These are phyloP conservation scores for Eimeria brunetti DNA, from an alignment of 169 alveolate genomes.

Conservation along the genomic window DNA sequence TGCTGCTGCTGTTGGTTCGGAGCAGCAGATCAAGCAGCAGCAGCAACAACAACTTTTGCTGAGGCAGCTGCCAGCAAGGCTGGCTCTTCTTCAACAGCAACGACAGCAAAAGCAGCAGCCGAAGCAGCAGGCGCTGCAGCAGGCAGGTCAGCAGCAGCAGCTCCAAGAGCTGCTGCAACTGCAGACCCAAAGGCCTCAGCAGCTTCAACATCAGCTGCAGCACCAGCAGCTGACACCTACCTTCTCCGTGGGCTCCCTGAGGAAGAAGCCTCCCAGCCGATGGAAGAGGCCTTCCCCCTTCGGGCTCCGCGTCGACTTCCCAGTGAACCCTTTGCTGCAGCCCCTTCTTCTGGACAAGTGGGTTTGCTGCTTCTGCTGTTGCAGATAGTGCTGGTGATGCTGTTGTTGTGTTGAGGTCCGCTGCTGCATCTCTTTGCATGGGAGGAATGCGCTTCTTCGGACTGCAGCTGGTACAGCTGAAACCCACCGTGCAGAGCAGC, in stretches of 20 bases:
- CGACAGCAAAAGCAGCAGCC: constrained; percentile 45
- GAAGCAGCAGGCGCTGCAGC: constrained; percentile 55
- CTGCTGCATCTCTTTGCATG: background rate
- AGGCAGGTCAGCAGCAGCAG: constrained; percentile 3
- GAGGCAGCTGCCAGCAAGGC: constrained; percentile 64
- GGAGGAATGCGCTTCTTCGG: background rate
- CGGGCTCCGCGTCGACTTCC: constrained; percentile 43
- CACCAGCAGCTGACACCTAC: constrained; percentile 34
- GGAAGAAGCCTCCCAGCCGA: constrained; percentile 45
- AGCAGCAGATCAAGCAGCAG: constrained; percentile 26
- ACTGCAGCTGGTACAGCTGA: background rate
- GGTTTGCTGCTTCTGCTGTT: constrained; percentile 35
- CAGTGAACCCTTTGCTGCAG: constrained; percentile 59
- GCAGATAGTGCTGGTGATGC: constrained; percentile 15
- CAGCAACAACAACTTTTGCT: constrained; percentile 47
- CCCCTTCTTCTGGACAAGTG: constrained; percentile 54
- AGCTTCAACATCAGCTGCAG: constrained; percentile 17
- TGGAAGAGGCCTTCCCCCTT: constrained; percentile 58
- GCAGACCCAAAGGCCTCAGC: constrained; percentile 7
- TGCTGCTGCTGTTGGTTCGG: constrained; percentile 35
- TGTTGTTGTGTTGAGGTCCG: constrained; percentile 9
- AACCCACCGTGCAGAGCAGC: background rate
- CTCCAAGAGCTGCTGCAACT: constrained; percentile 8
- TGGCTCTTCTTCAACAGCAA: constrained; percentile 50
- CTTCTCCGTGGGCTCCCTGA: constrained; percentile 19